Evolutionary conservation across 208 protist genomes (phyloP).

Genomic region (Porcisia hertigi): DNA sequence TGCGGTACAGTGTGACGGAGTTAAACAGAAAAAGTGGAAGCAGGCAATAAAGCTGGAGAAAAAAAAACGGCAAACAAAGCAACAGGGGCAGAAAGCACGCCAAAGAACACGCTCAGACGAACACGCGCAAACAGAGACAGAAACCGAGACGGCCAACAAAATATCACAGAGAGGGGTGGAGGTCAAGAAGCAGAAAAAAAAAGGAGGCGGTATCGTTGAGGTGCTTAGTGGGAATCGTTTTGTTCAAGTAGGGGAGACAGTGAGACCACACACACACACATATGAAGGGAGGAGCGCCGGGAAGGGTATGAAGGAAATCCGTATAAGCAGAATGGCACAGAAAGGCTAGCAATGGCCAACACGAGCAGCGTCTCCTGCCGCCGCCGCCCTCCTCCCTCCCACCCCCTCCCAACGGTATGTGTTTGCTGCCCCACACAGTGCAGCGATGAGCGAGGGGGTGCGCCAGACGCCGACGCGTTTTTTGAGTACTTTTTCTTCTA

Average conservation of each 20-base stretch:
- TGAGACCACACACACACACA: slow-evolving; percentile 5
- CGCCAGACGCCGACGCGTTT: too few relatives aligned
- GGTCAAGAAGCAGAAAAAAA: neutral
- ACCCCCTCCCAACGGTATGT: too few relatives aligned
- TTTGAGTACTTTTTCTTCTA: too few relatives aligned
- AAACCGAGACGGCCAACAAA: too few relatives aligned
- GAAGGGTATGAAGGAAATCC: neutral
- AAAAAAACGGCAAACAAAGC: neutral
- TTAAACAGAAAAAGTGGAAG: neutral
- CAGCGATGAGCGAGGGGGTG: too few relatives aligned
- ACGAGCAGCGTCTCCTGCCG: neutral
- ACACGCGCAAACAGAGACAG: neutral
- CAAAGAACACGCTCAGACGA: neutral
- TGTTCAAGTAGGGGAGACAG: neutral
- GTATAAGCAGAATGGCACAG: neutral
- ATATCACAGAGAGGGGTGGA: neutral
- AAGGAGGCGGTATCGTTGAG: neutral
- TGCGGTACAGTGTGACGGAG: neutral
- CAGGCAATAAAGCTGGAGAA: neutral
- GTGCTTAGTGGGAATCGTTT: neutral
- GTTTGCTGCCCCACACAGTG: too few relatives aligned
- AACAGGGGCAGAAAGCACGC: neutral
- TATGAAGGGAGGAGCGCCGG: neutral
- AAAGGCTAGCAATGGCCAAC: neutral
- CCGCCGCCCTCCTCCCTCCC: too few relatives aligned